Evolutionary conservation across 148 eudicot genomes (phyloP), one percentile per base, ranked within the genome.

Genomic region (Bassia scoparia): DNA sequence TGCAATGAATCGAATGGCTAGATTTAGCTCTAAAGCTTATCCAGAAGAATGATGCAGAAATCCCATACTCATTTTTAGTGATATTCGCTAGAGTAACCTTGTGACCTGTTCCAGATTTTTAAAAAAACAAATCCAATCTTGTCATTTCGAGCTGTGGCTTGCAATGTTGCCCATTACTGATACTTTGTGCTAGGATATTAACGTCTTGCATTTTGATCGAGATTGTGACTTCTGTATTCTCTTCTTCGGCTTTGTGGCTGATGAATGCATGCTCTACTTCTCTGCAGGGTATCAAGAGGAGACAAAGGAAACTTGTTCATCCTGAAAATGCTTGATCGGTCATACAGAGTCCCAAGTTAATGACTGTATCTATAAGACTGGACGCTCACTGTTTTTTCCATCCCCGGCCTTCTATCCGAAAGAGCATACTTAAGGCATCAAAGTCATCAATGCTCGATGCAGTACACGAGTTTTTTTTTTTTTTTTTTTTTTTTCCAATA

Each of bases 221-320:
- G 4, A 49, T 12, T 63, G 26, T 38, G 48, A 34, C 17, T 37
- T 16, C 37, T 37, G 5, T 63, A 35, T 26, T n/a, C 44, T 9
- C 16, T 35, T 62, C 17, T 44, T 26, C 69, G 4, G 10, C 24
- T 41, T 65, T 65, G 20, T 63, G 3, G 10, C 67, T 72, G 35
- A 43, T 23, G 23, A 5, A 54, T 12, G 46, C 3, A 16, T 71
- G 49, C 60, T 75, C 21, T 7, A 6, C 15, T 66, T n/a, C 3
- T 37, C 35, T 69, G 62, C 91, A 94, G 98, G 63, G 87, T 91
- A 62, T 94, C 97, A 50, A 91, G 97, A 87, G 98, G 98, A 24
- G 91, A 94, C 81, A 88, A 91, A 82, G 96, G 98, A 64, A 94
- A 94, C 82, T 83, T 94, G 80, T 94, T 94, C 83, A 80, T 94